Evolutionary conservation across 768 basidiomycete species (phyloP).

Genomic region (Pleurotus salmoneostramineus): DNA sequence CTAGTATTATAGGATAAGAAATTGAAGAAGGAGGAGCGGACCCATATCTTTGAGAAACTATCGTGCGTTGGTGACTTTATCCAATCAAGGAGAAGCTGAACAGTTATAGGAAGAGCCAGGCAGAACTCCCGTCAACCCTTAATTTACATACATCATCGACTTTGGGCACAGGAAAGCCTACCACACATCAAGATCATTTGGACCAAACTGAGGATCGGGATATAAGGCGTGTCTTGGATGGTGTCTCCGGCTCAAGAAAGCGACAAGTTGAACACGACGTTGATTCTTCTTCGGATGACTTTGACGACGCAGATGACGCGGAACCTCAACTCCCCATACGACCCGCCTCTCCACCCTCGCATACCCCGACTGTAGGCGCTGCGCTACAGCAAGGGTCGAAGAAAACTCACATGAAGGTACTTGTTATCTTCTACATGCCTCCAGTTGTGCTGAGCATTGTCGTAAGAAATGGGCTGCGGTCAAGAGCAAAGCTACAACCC

Average conservation of each 20-base stretch:
- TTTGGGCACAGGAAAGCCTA: constrained; percentile 69
- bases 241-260: constrained; percentile 45
- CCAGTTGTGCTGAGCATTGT: constrained; percentile 22
- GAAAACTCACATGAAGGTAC: too few species aligned
- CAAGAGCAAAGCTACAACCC: constrained; percentile 11
- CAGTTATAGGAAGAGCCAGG: constrained; percentile 67
- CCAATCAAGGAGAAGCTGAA: constrained; percentile 17
- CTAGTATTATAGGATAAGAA: constrained; percentile 72
- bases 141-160: constrained; percentile 77
- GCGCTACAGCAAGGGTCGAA: too few species aligned
- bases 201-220: constrained; percentile 60
- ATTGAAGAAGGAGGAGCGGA: constrained; percentile 84
- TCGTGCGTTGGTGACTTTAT: constrained; percentile 46
- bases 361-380: too few species aligned
- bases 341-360: too few species aligned
- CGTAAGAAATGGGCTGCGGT: constrained; percentile 48
- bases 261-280: constrained; percentile 35
- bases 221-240: constrained; percentile 47
- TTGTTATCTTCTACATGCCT: background rate
- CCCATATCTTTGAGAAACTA: constrained; percentile 74
- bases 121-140: constrained; percentile 52
- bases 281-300: constrained; percentile 14
- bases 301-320: constrained; percentile 12
- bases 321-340: too few species aligned
- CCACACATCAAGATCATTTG: constrained; percentile 55